Base-by-base conservation (phyloP, 2,329 filamentous ascomycete genomes). In the Leptographium flavum region DNA sequence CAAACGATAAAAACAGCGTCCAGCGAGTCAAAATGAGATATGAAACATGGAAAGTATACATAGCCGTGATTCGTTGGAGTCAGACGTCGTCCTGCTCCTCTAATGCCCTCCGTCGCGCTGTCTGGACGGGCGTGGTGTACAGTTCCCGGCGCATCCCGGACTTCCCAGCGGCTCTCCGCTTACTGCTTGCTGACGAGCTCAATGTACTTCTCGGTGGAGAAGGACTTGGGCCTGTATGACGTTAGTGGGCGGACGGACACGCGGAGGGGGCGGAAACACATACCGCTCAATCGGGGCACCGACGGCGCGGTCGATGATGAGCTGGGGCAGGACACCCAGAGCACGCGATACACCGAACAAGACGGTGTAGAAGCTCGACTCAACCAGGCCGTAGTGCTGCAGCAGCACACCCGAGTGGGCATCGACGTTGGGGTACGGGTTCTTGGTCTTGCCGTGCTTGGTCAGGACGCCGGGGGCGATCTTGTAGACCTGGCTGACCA, bases 361-460 rank as follows among this genome's bases (percentile, higher is more conserved):
- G 52, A 98, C 92, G 52, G 92, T 98, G 85, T 98, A 98, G 83
- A 93, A 98, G 83, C 81, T 96, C 69, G 92, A 84, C 78, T 98
- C 90, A 53, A 85, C 96, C 65, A 98, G 76, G 61, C 92, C 92
- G 73, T 98, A 98, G 83, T 98, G 92, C 76, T 98, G 92, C 58
- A 98, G 86, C 55, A 98, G 86, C 56, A 98, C 92, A 76, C 92
- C 92, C 28, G 88, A 95, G 83, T 96, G 92, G 61, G 90, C 88
- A 63, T 96, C 90, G 61, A 96, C 88, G 74, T 96, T 96, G 69
- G 92, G 92, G 79, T 77, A 96, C 56, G 90, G 90, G 84, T 96
- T 95, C 85, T 96, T 96, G 76, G 90, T 96, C 86, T 98, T 98
- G 73, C 92, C 92, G 75, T 98, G 92, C 81, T 98, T 87, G 55